Base-by-base conservation (phyloP, 371 early-diverging fungal genomes). In the Mucor mucedo region DNA sequence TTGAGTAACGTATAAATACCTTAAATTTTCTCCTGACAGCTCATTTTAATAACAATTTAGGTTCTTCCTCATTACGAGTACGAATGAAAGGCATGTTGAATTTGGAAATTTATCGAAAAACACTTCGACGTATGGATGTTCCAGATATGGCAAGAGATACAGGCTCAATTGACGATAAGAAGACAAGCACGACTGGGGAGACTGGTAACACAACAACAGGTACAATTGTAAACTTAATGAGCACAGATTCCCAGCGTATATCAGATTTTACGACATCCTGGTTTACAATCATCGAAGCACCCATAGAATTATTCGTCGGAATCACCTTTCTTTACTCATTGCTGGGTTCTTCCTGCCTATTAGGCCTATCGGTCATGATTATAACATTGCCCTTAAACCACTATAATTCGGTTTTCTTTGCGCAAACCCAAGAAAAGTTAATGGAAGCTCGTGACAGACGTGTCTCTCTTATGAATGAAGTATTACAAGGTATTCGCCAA, bases 141-240 rank as follows among this genome's bases (percentile, higher is more conserved):
- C 16, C 60, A 10, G 48, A 56, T 8, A 71, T 83, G 29, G 78
- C 75, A 48, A 69, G 70, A 62, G 72, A 72, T 11, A 59, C 68
- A 3, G 63, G 70, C 3, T 49, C 70, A 10, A 66, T 39, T 10
- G 52, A 67, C 14, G 56, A 60, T 1, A 35, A 44, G 0, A 38
- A 42, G 1, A 56, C 56, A 0, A 75, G 75, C 28, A 69, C 73
- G 9, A 16, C n/a, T 39, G 55, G 40, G 28, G 35, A 55, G 7
- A 40, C 28, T 27, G 44, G 38, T 27, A 73, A 81, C 28, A 73
- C 77, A 7, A 10, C 49, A 3, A 72, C 80, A 3, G 95, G 96
- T 27, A 87, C 84, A 27, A 83, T 96, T 55, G 90, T 90, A 63
- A 96, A 92, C 68, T 66, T 97, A 56, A 89, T 95, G 75, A 89